phyloP scores from a whole-genome alignment of 345 rosid species.

The Anastatica hierochuntica region DNA sequence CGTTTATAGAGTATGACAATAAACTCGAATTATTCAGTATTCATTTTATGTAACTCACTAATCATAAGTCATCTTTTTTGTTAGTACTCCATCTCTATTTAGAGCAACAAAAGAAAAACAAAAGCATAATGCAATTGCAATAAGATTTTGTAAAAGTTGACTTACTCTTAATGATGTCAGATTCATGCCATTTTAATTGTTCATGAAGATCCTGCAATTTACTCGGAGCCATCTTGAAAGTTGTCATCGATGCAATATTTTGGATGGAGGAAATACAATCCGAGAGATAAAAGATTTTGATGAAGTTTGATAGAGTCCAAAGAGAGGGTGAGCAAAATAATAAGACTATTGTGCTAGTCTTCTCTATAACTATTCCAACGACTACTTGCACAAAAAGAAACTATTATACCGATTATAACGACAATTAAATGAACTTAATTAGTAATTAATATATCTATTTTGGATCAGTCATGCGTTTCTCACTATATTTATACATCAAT shows the following conservation, averaged over 20 bases:
- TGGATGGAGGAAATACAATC: not conserved
- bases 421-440: no score
- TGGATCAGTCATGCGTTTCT: no score
- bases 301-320: not conserved
- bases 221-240: not conserved
- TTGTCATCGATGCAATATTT: not conserved
- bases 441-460: no score
- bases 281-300: not conserved
- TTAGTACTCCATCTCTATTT: no score
- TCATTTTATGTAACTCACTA: no score
- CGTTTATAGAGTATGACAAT: not conserved
- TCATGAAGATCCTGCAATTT: not conserved
- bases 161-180: slow-evolving; percentile 4
- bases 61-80: no score
- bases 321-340: not conserved
- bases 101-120: not conserved
- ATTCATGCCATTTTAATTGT: not conserved
- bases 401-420: no score
- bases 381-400: no score
- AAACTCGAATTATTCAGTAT: not conserved
- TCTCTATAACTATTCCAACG: no score
- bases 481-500: no score
- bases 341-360: no score
- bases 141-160: not conserved
- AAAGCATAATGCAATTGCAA: not conserved